Evolutionary conservation across 345 rosid species (phyloP).

Genomic region (Eucalyptus rudis): DNA sequence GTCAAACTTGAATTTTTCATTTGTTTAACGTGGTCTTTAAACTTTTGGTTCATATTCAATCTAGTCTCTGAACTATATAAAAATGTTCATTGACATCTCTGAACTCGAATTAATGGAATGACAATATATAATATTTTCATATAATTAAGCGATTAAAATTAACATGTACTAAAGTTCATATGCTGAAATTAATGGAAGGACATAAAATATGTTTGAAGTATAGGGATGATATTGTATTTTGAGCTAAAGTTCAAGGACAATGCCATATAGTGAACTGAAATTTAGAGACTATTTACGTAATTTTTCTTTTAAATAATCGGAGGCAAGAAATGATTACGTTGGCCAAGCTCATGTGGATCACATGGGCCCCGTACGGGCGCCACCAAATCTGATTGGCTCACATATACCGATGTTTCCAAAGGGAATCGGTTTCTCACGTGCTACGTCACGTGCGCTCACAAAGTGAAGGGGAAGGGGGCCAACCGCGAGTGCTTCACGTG

Average conservation of each 20-base stretch:
- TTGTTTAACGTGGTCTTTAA: accelerated
- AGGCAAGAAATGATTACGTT: background rate
- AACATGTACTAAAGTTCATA: background rate
- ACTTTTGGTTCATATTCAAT: no score
- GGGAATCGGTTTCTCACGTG: background rate
- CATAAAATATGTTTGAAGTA: no score
- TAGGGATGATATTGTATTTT: no score
- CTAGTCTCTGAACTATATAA: no score
- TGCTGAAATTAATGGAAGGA: no score
- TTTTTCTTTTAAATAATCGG: no score
- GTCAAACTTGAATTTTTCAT: no score
- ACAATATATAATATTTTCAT: no score
- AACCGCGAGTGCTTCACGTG: background rate
- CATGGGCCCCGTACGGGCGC: background rate
- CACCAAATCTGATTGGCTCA: background rate
- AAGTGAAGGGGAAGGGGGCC: background rate
- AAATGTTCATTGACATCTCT: no score
- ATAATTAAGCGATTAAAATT: no score
- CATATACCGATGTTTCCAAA: background rate
- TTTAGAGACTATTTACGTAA: no score
- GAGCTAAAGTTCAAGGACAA: accelerated
- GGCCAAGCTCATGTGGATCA: background rate
- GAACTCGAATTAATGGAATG: no score
- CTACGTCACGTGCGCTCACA: background rate
- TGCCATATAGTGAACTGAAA: accelerated